Evolutionary conservation across 352 stramenopile genomes (phyloP), one percentile per base, ranked within the genome.

Genomic region (Globisporangium acanthophoron): DNA sequence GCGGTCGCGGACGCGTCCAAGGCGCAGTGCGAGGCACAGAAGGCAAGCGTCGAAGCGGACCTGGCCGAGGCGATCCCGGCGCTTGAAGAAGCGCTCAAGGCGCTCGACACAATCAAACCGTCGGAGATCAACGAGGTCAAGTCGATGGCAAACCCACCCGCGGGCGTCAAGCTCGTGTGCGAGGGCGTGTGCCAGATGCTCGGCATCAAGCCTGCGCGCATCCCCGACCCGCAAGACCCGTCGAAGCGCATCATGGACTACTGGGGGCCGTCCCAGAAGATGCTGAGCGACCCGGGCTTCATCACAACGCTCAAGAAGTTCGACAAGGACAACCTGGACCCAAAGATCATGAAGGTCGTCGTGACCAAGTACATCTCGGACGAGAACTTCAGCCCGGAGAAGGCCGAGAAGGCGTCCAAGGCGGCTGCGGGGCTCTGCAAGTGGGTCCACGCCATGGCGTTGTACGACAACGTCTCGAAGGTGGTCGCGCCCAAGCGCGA

Each of bases 201-300:
- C 15, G 88, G 87, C 13, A 96, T 97, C 59, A 97, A 98, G 61
- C 82, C 93, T 9, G 77, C 83, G 8, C 77, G 90, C 18, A 97
- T 98, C 62, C 92, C 92, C 6, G 94, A 98, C 61, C 85, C 85
- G 0, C 65, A 74, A 45, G 92, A 98, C 57, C 85, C 91, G 5
- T 96, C 84, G 1, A 97, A 97, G 56, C 79, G 89, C 18, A 97
- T 98, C 55, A 94, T 97, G 85, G 94, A 98, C 66, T 98, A 94
- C 66, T 98, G 94, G 94, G 92, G 89, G 0, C 89, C 92, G 3
- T 94, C 86, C 0, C 88, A 97, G 70, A 95, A 96, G 58, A 96
- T 98, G 85, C 77, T 98, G 11, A 90, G 81, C 31, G 91, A 98
- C 58, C 73, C 87, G 7, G 88, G 80, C 20, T 98, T 98, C 66